phyloP scores from a whole-genome alignment of 192 early-diverging fungal genomes.

The Coemansia sp. region DNA sequence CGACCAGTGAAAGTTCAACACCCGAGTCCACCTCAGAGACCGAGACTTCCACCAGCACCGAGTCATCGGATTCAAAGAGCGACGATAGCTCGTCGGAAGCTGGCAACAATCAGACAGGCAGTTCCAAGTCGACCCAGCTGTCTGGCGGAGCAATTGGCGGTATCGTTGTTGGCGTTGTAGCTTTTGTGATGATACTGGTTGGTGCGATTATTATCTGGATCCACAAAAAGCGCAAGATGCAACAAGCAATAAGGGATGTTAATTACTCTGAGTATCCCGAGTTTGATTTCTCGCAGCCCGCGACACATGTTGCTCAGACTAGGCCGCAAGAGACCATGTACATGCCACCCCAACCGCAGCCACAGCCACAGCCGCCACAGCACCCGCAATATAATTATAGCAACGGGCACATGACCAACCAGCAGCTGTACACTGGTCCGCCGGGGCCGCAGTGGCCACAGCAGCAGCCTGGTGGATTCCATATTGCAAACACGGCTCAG shows the following conservation, averaged over 20 bases:
- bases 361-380: background rate
- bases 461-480: constrained; percentile 8
- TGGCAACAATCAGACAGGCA: background rate
- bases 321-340: background rate
- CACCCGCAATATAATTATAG: background rate
- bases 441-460: constrained; percentile 3
- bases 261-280: constrained; percentile 19
- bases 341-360: background rate
- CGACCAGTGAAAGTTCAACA: background rate
- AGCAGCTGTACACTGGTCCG: background rate
- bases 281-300: constrained; percentile 4
- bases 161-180: constrained; percentile 22
- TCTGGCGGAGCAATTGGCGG: constrained; percentile 28
- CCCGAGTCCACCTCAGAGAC: background rate
- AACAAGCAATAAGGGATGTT: background rate
- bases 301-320: background rate
- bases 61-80: background rate
- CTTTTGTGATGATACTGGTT: constrained; percentile 5
- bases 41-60: background rate
- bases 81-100: background rate
- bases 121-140: constrained; percentile 2
- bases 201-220: constrained; percentile 9
- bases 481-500: background rate
- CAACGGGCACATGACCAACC: background rate
- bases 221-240: constrained; percentile 13